Base-by-base conservation (phyloP, 176 grass and related monocot species). In the Tillandsia leiboldiana region DNA sequence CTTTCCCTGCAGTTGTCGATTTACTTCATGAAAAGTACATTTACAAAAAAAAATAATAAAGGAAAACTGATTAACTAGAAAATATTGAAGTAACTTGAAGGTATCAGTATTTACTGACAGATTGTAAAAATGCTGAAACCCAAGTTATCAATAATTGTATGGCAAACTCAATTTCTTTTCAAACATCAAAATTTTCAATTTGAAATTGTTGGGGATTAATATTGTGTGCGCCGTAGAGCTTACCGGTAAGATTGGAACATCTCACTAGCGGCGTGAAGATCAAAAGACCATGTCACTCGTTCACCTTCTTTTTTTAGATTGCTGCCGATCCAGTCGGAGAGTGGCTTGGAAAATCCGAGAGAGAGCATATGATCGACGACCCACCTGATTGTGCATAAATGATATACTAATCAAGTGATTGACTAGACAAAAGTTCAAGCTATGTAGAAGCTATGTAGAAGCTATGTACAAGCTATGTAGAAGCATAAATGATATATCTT, bases 161-260 rank as follows among this genome's bases (percentile, higher is more conserved):
- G 33, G 33, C 33, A 42, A 42, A 42, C 33, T 42, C 33, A 42
- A 42, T 42, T 42, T 42, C 33, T 42, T 42, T 42, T 42, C 33
- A 42, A 42, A 42, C 33, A 5, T 42, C 33, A 42, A 42, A 42
- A 7, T 42, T 42, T 42, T 42, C 33, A 7, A 7, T 42, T 42
- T 42, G 33, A 42, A 42, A 42, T 42, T 42, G 5, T 42, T 1
- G 33, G 33, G 9, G 54, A 18, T 14, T 59, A 20, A 59, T 59
- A 14, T 15, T n/a, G 20, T 59, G 20, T 17, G 20, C n/a, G n/a
- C n/a, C 54, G 2, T 14, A 18, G 22, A 23, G 15, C 54, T 48
- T 80, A 90, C 94, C 89, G 82, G 66, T 93, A 99, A 26, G 94
- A 99, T 73, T 77, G 87, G 75, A 99, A 99, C 89, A 99, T 92